Conservation (phyloP, 1,284 basidiomycete genomes). For the Phlebopus sp. region DNA sequence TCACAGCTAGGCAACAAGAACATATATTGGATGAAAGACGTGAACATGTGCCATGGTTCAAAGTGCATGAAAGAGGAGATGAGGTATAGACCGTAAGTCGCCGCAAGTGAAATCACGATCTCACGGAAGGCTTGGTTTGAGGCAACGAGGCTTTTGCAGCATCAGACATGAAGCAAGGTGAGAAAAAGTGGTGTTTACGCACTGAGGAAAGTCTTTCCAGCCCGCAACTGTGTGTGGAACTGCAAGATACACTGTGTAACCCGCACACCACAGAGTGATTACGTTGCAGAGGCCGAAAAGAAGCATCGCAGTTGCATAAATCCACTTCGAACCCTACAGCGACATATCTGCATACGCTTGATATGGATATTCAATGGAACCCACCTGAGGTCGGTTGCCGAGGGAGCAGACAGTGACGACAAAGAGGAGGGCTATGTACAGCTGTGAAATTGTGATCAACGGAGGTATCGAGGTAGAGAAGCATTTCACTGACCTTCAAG, state of each 20-base stretch:
- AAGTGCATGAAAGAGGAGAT: conserved; percentile 82
- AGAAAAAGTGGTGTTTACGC: conserved; percentile 29
- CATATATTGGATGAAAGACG: conserved; percentile 83
- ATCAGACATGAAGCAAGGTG: conserved; percentile 7
- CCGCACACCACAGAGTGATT: conserved; percentile 86
- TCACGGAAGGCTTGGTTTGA: conserved; percentile 74
- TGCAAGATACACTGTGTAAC: conserved; percentile 81
- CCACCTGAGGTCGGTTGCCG: conserved; percentile 79
- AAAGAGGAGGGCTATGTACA: conserved; percentile 76
- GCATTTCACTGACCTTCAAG: conserved; percentile 52
- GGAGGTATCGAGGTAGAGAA: background rate
- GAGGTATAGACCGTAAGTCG: conserved; percentile 90
- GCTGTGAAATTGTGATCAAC: conserved; percentile 32
- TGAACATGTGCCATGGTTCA: conserved; percentile 95
- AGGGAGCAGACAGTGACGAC: conserved; percentile 78
- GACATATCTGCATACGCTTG: conserved; percentile 5
- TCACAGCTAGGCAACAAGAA: conserved; percentile 74
- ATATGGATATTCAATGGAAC: conserved; percentile 11
- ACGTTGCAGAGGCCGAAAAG: conserved; percentile 73
- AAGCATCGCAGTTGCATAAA: conserved; percentile 71
- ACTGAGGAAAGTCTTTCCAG: conserved; percentile 71
- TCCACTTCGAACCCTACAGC: conserved; percentile 74
- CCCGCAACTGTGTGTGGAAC: conserved; percentile 71
- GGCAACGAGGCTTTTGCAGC: conserved; percentile 48
- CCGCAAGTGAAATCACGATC: conserved; percentile 75